These are phyloP conservation scores for Nigrospora sphaerica DNA, from an alignment of 2,329 filamentous ascomycete species.

Conservation along the genomic window DNA sequence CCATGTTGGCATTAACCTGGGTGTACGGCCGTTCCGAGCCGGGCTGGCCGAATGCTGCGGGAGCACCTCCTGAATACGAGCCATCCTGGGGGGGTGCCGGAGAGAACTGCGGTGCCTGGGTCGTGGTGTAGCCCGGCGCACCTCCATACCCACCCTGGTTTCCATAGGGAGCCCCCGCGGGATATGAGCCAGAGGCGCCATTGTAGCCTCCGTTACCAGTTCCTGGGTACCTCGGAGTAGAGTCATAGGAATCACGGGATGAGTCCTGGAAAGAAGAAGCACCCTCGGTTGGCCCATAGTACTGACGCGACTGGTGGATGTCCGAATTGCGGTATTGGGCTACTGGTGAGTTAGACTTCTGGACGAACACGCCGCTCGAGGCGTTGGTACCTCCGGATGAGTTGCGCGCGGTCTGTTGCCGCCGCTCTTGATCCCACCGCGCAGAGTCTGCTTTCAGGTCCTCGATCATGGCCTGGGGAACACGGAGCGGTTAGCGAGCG, in stretches of 20 bases:
- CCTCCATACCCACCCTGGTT: slow-evolving; percentile 20
- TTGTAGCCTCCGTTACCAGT: slow-evolving; percentile 42
- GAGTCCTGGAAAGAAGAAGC: slow-evolving; percentile 21
- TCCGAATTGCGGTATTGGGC: slow-evolving; percentile 51
- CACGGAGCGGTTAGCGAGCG: neutral
- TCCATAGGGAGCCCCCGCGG: slow-evolving; percentile 17
- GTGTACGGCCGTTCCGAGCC: slow-evolving; percentile 21
- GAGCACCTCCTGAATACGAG: slow-evolving; percentile 13
- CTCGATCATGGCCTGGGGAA: slow-evolving; percentile 53
- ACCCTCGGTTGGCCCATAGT: slow-evolving; percentile 36
- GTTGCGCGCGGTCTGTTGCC: slow-evolving; percentile 46
- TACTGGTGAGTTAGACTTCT: slow-evolving; percentile 53
- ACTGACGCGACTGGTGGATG: slow-evolving; percentile 37
- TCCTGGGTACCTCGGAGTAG: slow-evolving; percentile 41
- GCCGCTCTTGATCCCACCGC: slow-evolving; percentile 54
- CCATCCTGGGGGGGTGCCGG: slow-evolving; percentile 13
- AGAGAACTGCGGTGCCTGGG: slow-evolving; percentile 19
- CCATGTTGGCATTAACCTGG: slow-evolving; percentile 18
- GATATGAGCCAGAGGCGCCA: slow-evolving; percentile 32
- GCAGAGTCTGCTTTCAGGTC: slow-evolving; percentile 56
- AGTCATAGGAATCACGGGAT: slow-evolving; percentile 32
- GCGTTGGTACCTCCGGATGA: slow-evolving; percentile 51
- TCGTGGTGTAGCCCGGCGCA: slow-evolving; percentile 16
- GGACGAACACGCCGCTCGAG: slow-evolving; percentile 43
- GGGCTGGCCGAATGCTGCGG: slow-evolving; percentile 18